Evolutionary conservation across 164 flowering plant species (phyloP), one percentile per base, ranked within the genome.

Genomic region (Umbellularia californica): DNA sequence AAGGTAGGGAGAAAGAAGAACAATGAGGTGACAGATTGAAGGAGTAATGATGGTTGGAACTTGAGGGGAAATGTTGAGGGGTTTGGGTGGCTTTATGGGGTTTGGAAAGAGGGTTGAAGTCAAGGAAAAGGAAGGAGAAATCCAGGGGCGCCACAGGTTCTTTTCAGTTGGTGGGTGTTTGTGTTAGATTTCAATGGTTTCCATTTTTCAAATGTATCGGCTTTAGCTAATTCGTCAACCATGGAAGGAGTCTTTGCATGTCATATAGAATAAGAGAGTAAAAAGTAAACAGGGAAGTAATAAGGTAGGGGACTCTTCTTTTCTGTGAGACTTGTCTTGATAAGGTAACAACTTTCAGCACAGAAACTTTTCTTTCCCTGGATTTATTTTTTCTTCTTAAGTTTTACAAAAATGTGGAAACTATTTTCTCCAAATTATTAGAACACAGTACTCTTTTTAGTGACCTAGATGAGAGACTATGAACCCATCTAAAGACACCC

Each of bases 81-180:
- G 27, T 11, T 13, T n/a, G 67, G 15, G 28, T 7, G 47, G 47
- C 11, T 41, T 41, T 41, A 41, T 41, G 67, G 67, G 67, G 11
- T 22, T 64, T 23, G 4, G 24, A 64, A 25, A 25, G 67, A 23
- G 33, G 67, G 28, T 0, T 0, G 28, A 25, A 64, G 67, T 23
- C 15, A 63, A 1, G 11, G 65, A 9, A 20, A 5, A 25, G 1
- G 7, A 24, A 14, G 15, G 24, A 23, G 33, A 14, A 64, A 64
- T 64, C 67, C 67, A 64, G 67, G 67, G 67, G 67, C 67, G 67
- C 67, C 67, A 12, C 12, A 13, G 1, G 67, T 23, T 64, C 60
- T 13, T 25, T 64, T 13, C 33, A 10, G 28, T 2, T 2, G 10
- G 19, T 10, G 60, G 4, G 3, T 64, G 28, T 64, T 64, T 63